A percentile compares a stretch with the other conserved stretches of the same genome.
These are phyloP conservation scores for Sclerotinia glacialis DNA, from an alignment of 2,329 filamentous ascomycete genomes.

Conservation along the genomic window DNA sequence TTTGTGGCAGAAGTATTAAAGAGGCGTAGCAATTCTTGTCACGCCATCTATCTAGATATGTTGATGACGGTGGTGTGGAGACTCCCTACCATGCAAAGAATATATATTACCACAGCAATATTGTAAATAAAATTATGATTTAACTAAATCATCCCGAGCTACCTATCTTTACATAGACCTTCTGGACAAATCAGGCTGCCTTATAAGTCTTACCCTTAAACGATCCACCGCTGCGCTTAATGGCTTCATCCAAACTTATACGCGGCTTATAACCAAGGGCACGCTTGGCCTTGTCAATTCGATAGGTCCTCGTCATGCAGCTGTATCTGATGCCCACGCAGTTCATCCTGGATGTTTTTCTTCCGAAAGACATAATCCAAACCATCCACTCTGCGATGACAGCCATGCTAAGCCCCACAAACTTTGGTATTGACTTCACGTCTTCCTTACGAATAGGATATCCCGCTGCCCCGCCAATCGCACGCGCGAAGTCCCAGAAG, in stretches of 20 bases:
- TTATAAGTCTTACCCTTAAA: too few relatives aligned
- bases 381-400: constrained; percentile 27
- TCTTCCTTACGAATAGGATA: constrained; percentile 21
- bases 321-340: neutral
- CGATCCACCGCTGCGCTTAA: neutral
- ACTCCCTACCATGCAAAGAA: too few relatives aligned
- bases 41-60: too few relatives aligned
- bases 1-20: too few relatives aligned
- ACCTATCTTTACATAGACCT: too few relatives aligned
- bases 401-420: constrained; percentile 20
- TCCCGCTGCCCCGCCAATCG: constrained; percentile 20
- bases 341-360: constrained; percentile 7
- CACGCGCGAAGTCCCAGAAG: constrained; percentile 27
- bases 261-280: neutral
- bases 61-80: too few relatives aligned
- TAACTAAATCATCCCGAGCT: too few relatives aligned
- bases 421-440: constrained; percentile 21
- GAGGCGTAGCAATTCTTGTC: too few relatives aligned
- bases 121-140: too few relatives aligned
- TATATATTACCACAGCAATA: too few relatives aligned
- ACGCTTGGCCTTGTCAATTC: neutral
- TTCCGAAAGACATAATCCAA: constrained; percentile 24
- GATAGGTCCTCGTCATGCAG: neutral
- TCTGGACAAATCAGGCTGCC: too few relatives aligned
- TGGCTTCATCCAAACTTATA: neutral